Evolutionary conservation across 352 stramenopile species (phyloP), one percentile per base, ranked within the genome.

Genomic region (Phytophthora multivora): DNA sequence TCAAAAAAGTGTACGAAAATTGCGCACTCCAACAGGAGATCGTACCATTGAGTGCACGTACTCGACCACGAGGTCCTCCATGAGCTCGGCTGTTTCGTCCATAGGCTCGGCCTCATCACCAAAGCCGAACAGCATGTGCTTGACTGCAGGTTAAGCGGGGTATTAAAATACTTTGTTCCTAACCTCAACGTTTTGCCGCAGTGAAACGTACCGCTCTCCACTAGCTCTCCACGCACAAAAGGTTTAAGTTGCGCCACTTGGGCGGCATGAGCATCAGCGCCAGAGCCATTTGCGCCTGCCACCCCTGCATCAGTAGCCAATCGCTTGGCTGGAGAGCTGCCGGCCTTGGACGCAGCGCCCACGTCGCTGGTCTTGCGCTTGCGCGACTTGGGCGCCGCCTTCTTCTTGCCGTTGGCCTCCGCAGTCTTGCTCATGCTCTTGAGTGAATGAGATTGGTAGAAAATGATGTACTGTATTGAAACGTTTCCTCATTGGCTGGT

Each of bases 111-210:
- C 54, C 43, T 88, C 83, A 43, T 96, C 88, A 0, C 88, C 88
- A 63, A 96, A 96, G 19, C 88, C 88, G 51, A 94, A 93, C 64
- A 96, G 89, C 88, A 96, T 96, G 57, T 94, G 82, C 47, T 95
- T 96, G 64, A 96, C 88, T 96, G 46, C 16, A 5, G n/a, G 18
- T 25, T 31, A 41, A 38, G 15, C 23, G 13, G 10, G 25, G 3
- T 47, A 45, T 63, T 60, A 66, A 31, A 31, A 41, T 42, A 41
- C 33, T 15, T n/a, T 51, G 28, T 31, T 21, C 16, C 19, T 52
- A 28, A 31, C 28, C 28, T 13, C 28, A 43, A 36, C 54, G 26
- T 5, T 1, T 31, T 33, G 28, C 28, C 10, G 26, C 0, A 9
- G 15, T 19, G 47, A 25, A 65, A 89, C 83, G 54, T 81, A 96